Base-by-base conservation (phyloP, 1,284 basidiomycete species). In the Ceratobasidium sp. region DNA sequence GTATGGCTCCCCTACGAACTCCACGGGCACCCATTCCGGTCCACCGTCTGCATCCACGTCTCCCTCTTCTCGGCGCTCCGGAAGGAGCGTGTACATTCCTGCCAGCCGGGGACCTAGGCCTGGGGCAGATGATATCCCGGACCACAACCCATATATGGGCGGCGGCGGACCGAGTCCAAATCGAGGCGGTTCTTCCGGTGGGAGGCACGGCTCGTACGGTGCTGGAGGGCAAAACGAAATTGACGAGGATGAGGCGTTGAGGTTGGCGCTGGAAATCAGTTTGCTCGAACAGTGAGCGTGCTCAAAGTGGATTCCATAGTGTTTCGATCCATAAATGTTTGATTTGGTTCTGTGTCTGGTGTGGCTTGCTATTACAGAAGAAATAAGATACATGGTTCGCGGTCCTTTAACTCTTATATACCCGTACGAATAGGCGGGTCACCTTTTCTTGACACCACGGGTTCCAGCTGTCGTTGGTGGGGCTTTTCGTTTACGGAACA, bases 221-320 rank as follows among this genome's bases (percentile, higher is more conserved):
- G 13, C 29, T 47, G 29, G 67, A 32, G 68, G 27, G 42, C 72
- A 68, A 0, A 80, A 79, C 4, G 79, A 80, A 25, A 29, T 53
- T n/a, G 60, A 53, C 38, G 79, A 83, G 73, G 85, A 87, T 68
- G 83, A 81, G 12, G 85, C 87, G 72, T 73, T 87, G 75, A 79
- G 76, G 54, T 79, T 84, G 70, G 86, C 82, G 15, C 79, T 87
- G 8, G 84, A 84, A 74, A 72, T 87, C 74, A 87, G 86, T 74
- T 78, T 87, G 38, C 83, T 81, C 2, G 86, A 87, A 27, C 60
- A 53, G 49, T 65, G 35, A 65, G 3, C 13, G 4, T 7, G 5
- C 5, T n/a, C n/a, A 4, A 52, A 52, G 5, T 49, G 27, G 34
- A 53, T 22, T 31, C 22, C 40, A 38, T 52, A 34, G 52, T 40